Base-by-base conservation (phyloP, 208 protist species). In the Leishmania mexicana region DNA sequence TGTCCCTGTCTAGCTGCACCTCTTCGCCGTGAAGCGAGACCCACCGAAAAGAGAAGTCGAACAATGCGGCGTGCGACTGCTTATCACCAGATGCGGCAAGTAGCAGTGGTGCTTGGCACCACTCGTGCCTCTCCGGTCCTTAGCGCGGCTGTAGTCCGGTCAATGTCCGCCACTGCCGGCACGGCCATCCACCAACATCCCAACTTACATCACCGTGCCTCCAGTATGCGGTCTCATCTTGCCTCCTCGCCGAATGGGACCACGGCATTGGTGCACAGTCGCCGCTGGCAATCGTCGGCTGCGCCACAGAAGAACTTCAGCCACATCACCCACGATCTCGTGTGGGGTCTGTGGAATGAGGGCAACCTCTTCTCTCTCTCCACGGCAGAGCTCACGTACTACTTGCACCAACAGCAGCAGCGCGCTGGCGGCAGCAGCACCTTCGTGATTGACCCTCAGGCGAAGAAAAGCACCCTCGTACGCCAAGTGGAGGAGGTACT, bases 281-380 rank as follows among this genome's bases (percentile, higher is more conserved):
- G 68, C 70, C 79, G 80, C 74, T 68, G 72, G 35, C 79, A 85
- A 68, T 85, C 82, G 49, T 67, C 82, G 2, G 35, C 72, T 31
- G 2, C 72, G 19, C 13, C 78, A 17, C 72, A 79, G 53, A 79
- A 82, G 53, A 78, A 65, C 72, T 87, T 87, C 53, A 84, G 57
- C 62, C 94, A 97, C 85, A 92, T 98, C 81, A 96, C 91, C 7
- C 89, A 89, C 57, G 92, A 92, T 70, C 90, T 94, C 24, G 91
- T 98, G 38, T 98, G 95, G 95, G 91, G 92, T 4, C 85, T 98
- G 71, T 98, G 95, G 95, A 98, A 98, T 79, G 95, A 98, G 76
- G 95, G 95, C 60, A 98, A 98, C 85, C 89, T 98, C 81, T 98
- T 97, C 81, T 98, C 94, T 38, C 92, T 98, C 70, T 96, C 95